These are phyloP conservation scores for Cladophialophora immunda DNA, from an alignment of 2,329 filamentous ascomycete genomes.

Conservation along the genomic window DNA sequence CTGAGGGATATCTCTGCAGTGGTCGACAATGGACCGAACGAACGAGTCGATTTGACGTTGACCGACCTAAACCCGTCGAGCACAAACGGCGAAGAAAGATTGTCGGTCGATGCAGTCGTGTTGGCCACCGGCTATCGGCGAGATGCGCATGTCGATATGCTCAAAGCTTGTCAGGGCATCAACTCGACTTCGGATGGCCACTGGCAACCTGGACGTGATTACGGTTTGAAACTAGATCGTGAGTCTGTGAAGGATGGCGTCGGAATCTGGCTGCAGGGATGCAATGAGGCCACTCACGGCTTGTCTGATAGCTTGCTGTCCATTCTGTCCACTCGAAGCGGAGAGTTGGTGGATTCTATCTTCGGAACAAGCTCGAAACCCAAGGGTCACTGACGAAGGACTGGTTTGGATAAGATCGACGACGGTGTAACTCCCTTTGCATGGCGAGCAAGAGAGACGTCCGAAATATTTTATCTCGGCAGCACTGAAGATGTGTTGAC, in stretches of 20 bases:
- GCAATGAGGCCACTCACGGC: constrained; percentile 90
- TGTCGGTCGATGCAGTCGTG: constrained; percentile 83
- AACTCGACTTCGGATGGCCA: constrained; percentile 56
- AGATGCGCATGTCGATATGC: constrained; percentile 79
- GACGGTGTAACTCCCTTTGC: not conserved
- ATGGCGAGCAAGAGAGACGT: not conserved
- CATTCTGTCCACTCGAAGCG: constrained; percentile 76
- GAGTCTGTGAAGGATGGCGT: constrained; percentile 74
- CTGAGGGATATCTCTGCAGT: constrained; percentile 72
- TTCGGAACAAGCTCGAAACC: constrained; percentile 58
- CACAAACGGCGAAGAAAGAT: constrained; percentile 60
- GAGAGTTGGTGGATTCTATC: constrained; percentile 79
- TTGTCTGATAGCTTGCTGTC: constrained; percentile 84
- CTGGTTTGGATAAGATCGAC: not conserved
- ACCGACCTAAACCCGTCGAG: constrained; percentile 55
- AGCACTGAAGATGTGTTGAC: not conserved
- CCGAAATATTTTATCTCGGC: not conserved
- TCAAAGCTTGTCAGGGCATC: constrained; percentile 54
- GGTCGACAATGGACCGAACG: constrained; percentile 61
- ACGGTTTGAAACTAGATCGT: constrained; percentile 75
- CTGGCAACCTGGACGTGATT: constrained; percentile 78
- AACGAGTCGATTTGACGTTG: constrained; percentile 66
- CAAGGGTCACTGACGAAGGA: constrained; percentile 22
- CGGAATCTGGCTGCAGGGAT: constrained; percentile 92
- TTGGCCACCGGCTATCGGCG: constrained; percentile 87